phyloP scores from a whole-genome alignment of 768 basidiomycete species.

The Pholiota conissans region DNA sequence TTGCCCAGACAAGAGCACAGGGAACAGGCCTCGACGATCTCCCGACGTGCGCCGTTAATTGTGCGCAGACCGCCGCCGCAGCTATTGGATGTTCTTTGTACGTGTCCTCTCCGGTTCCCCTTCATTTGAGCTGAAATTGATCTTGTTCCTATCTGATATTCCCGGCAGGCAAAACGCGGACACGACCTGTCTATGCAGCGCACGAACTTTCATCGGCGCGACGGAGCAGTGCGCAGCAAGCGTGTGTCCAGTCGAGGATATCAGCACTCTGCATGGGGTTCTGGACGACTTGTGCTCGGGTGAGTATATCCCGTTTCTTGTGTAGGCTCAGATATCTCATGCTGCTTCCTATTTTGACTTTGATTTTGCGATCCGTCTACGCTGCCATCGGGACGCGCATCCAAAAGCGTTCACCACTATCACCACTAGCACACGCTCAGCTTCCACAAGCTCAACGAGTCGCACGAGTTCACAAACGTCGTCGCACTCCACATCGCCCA shows the following conservation, averaged over 20 bases:
- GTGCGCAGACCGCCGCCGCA: background rate
- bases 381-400: background rate
- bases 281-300: background rate
- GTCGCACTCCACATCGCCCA: background rate
- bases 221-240: background rate
- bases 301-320: background rate
- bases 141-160: too few species aligned
- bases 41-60: background rate
- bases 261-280: background rate
- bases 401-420: background rate
- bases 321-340: background rate
- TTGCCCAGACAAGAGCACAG: background rate
- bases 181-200: background rate
- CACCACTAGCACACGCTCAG: background rate
- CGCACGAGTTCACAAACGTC: background rate
- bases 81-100: conserved; percentile 2
- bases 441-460: background rate
- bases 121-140: too few species aligned
- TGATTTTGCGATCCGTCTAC: too few species aligned
- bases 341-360: background rate
- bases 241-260: background rate
- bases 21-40: background rate
- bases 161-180: background rate
- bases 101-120: background rate
- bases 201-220: background rate